These are phyloP conservation scores for Chaetomium globosum DNA, from an alignment of 2,329 filamentous ascomycete genomes.

Conservation along the genomic window DNA sequence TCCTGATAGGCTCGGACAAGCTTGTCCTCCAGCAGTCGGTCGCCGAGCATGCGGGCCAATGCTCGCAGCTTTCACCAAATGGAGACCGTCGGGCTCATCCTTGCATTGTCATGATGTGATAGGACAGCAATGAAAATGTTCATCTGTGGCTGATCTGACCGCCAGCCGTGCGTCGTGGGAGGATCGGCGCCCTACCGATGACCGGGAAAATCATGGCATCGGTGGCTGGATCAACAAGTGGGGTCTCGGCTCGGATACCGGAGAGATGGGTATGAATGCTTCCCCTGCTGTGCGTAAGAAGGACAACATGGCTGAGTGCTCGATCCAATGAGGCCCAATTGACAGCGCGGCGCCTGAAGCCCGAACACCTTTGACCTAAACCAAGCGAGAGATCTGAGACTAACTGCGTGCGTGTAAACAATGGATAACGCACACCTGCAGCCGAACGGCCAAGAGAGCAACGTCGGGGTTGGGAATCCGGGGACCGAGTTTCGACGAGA, in stretches of 20 bases:
- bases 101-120: background rate
- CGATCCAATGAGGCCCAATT: conserved; percentile 2
- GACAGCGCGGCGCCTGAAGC: background rate
- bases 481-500: conserved; percentile 14
- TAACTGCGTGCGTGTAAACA: background rate
- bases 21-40: background rate
- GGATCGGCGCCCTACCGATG: conserved; percentile 4
- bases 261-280: background rate
- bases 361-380: background rate
- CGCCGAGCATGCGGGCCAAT: conserved; percentile 17
- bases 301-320: background rate
- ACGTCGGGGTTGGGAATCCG: background rate
- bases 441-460: conserved; percentile 19
- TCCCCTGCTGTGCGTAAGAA: background rate
- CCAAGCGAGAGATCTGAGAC: background rate
- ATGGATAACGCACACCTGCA: conserved; percentile 36
- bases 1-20: conserved; percentile 14
- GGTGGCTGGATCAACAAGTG: conserved; percentile 14
- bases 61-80: background rate
- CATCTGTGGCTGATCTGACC: conserved; percentile 6
- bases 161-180: background rate
- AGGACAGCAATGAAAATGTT: background rate
- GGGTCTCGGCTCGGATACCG: background rate
- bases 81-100: background rate
- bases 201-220: background rate